These are phyloP conservation scores for Ochromonas danica DNA, from an alignment of 108 stramenopile species.

Conservation along the genomic window DNA sequence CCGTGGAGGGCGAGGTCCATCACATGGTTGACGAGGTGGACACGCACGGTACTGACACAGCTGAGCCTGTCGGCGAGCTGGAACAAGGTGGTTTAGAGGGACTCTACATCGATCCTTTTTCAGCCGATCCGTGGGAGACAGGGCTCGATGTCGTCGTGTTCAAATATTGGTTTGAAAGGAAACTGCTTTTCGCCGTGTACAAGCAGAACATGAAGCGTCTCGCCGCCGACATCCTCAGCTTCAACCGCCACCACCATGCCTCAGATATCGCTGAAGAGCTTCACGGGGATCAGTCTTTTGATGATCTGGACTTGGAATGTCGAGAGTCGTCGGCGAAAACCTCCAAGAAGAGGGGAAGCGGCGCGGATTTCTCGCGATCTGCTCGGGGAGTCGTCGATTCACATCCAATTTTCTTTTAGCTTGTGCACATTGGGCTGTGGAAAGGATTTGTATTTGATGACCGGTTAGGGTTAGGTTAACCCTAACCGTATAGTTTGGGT, in stretches of 20 bases:
- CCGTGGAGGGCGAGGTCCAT: conserved; percentile 12
- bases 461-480: conserved; percentile 14
- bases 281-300: conserved; percentile 9
- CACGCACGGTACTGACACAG: conserved; percentile 8
- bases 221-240: conserved; percentile 12
- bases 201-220: conserved; percentile 15
- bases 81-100: conserved; percentile 14
- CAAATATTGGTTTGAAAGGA: conserved; percentile 17
- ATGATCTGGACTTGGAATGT: conserved; percentile 15
- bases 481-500: conserved; percentile 5
- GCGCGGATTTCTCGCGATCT: conserved; percentile 13
- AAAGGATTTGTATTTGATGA: conserved; percentile 17
- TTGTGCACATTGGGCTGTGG: conserved; percentile 13
- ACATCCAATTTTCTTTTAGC: conserved; percentile 17
- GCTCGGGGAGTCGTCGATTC: conserved; percentile 12
- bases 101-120: conserved; percentile 16
- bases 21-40: conserved; percentile 13
- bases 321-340: conserved; percentile 13
- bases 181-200: conserved; percentile 14
- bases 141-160: conserved; percentile 13
- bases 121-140: conserved; percentile 12
- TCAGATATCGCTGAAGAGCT: conserved; percentile 15
- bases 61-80: conserved; percentile 12
- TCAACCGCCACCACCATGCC: conserved; percentile 12
- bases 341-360: conserved; percentile 13